Base-by-base conservation (phyloP, 2,329 filamentous ascomycete species). In the Fusarium sacchari region DNA sequence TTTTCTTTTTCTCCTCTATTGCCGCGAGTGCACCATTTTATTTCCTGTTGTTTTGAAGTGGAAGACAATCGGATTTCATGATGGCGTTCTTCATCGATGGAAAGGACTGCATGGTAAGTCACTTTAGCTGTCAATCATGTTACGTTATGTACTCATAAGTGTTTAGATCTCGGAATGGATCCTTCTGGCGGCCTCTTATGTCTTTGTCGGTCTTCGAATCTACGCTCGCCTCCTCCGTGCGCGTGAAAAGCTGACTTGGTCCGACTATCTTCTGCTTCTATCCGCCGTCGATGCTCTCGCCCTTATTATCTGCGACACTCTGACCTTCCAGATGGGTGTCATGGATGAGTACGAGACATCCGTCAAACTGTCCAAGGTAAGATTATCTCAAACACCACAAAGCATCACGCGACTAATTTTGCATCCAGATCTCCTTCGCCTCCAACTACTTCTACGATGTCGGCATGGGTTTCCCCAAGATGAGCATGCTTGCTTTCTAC, bases 391-490 rank as follows among this genome's bases (percentile, higher is more conserved):
- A 2, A 3, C 13, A 20, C 13, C 47, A 9, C 4, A 4, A 15
- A 0, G 3, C n/a, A 15, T 26, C 13, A 36, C 15, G 30, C 17
- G 12, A 32, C 55, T 73, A 24, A 73, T 44, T 17, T 15, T 1
- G 6, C 1, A 18, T 14, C 4, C 2, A 80, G 79, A 81, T 82
- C 37, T 80, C 78, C 3, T 82, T 82, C 24, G 77, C 80, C 0
- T 82, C 80, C 43, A 82, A 82, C 71, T 82, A 82, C 63, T 82
- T 82, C 44, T 82, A 82, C 69, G 80, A 82, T 52, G 78, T 82
- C 7, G 80, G 80, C 11, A 82, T 82, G 80, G 80, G 79, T 0
- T 81, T 81, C 36, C 80, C 80, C 7, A 82, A 82, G 58, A 70
- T 82, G 67, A 81, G 79, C 66, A 82, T 82, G 80, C 28, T 82